Evolutionary conservation across 768 basidiomycete genomes (phyloP), one percentile per base, ranked within the genome.

Genomic region (Serendipita sp.): DNA sequence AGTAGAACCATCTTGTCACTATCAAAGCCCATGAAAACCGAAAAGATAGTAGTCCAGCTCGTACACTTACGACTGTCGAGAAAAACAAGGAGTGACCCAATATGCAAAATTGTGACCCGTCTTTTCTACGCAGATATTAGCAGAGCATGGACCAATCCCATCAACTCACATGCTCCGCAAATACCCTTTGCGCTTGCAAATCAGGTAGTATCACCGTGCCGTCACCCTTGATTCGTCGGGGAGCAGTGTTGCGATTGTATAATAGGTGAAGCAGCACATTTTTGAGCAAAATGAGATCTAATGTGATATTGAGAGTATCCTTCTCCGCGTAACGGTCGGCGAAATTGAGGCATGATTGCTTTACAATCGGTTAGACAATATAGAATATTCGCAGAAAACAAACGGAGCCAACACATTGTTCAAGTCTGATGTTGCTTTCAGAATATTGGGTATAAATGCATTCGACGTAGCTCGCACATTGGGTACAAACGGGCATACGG

Each of bases 271-370:
- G 79, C 70, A 86, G 91, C 2, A 91, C 90, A 11, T 82, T 89
- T 73, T 91, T 91, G 28, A 93, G 78, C 28, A 92, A 78, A 62
- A 92, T 86, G 1, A 93, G 78, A 74, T 93, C 91, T 45, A 92
- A 78, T 3, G 88, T 74, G 18, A 91, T 75, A 1, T 83, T 85
- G 66, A 91, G 74, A 0, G 78, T 75, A 71, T 91, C 89, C 67
- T 91, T 85, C 71, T 93, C 90, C 66, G 91, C 88, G 69, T 91
- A 92, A 65, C 88, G 88, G 73, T 93, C 91, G 0, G 85, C 89
- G 70, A 91, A 90, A 32, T 10, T 54, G n/a, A 78, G 79, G 70
- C 88, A 89, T 64, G 75, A 75, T 30, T 76, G 74, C 87, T 88
- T 67, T n/a, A 34, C 8, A 28, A 23, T 56, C 54, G 13, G 41